Evolutionary conservation across 768 basidiomycete genomes (phyloP), one percentile per base, ranked within the genome.

Genomic region (Termitomyces sp.): DNA sequence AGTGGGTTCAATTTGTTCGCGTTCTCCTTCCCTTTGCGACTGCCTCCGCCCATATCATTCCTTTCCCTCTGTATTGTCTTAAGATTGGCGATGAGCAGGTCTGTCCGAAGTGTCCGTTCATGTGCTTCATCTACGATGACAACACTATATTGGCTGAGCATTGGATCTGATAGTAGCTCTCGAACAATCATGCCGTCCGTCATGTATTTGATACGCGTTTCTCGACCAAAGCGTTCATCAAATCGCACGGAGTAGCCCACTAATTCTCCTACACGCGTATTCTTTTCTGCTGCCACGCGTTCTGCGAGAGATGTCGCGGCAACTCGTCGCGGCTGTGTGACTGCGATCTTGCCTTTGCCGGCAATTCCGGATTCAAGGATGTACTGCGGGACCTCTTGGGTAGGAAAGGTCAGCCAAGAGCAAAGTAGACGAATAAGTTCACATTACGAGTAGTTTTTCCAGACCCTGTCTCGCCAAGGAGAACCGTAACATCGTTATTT

Each of bases 161-260:
- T 68, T 16, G 84, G 77, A 67, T 95, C 93, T 43, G 82, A 83
- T 59, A 95, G 79, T 50, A 95, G 82, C 77, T 99, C 97, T 43
- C 94, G 84, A 43, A 95, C 88, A 62, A 98, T 86, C 91, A 98
- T 98, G 61, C 97, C 97, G 65, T 99, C 97, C 55, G 95, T 98
- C 72, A 97, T 80, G 68, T 94, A 99, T 73, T 98, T 98, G 72
- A 98, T 90, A 48, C 87, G 82, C 4, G 97, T 99, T 2, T 83
- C 75, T 0, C 80, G 67, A 10, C 84, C 78, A 13, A 80, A 82
- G 20, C 81, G 75, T 66, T 98, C 96, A 69, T 98, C 94, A 71
- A 99, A 99, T 14, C 97, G 90, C 39, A 99, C 94, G 1, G 93
- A 85, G 71, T 99, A 99, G 5, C 97, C 96, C 41, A 99, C 92